phyloP scores from a whole-genome alignment of 1,284 basidiomycete species.

The Pseudozyma pruni region DNA sequence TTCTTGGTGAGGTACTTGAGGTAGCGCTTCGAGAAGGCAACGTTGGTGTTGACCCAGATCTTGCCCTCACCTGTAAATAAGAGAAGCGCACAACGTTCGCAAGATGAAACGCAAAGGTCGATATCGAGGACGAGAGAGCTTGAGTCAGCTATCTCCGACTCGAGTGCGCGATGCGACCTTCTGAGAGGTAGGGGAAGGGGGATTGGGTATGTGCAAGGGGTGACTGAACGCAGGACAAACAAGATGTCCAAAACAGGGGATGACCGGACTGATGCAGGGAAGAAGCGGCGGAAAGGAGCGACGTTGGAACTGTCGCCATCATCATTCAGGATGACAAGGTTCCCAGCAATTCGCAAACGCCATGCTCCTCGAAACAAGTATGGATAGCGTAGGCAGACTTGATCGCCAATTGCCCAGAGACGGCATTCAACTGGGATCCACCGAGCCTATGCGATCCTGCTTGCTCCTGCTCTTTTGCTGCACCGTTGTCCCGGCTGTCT shows the following conservation, averaged over 20 bases:
- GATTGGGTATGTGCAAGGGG: background rate
- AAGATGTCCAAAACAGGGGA: too few species aligned
- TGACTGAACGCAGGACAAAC: background rate
- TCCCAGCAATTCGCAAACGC: too few species aligned
- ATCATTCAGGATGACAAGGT: too few species aligned
- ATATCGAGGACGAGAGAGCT: slow-evolving; percentile 52
- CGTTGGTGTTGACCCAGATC: slow-evolving; percentile 69
- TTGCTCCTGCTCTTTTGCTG: too few species aligned
- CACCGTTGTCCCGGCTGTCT: too few species aligned
- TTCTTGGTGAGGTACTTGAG: slow-evolving; percentile 71
- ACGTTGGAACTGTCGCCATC: too few species aligned
- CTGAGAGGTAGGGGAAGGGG: background rate
- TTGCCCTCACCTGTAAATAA: slow-evolving; percentile 67
- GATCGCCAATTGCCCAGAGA: too few species aligned
- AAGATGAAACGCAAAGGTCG: slow-evolving; percentile 20
- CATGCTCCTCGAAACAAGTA: too few species aligned
- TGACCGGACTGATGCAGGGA: too few species aligned
- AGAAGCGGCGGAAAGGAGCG: background rate
- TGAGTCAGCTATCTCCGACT: slow-evolving; percentile 52
- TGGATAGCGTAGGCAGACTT: too few species aligned
- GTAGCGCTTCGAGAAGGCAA: slow-evolving; percentile 70
- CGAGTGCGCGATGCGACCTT: slow-evolving; percentile 41
- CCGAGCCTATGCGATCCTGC: too few species aligned
- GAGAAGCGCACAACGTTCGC: slow-evolving; percentile 15
- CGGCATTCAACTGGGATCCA: too few species aligned